These are phyloP conservation scores for Neurospora sp. DNA, from an alignment of 2,329 filamentous ascomycete species.

Conservation along the genomic window DNA sequence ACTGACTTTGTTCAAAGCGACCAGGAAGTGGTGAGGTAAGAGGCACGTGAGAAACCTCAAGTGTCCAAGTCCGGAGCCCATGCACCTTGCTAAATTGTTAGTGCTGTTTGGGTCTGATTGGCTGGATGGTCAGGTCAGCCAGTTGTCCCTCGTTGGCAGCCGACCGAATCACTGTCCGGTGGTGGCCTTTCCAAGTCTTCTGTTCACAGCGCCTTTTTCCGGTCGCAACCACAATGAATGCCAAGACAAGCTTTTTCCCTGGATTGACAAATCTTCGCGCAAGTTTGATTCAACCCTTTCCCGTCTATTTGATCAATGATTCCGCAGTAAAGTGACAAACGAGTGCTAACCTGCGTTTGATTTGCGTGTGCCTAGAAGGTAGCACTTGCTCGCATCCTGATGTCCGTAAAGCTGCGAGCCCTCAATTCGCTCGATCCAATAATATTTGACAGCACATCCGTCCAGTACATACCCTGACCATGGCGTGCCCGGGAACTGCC, in stretches of 20 bases:
- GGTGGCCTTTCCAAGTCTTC: background rate
- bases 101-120: background rate
- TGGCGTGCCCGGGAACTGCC: constrained; percentile 4
- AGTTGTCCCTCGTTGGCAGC: background rate
- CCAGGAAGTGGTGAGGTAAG: background rate
- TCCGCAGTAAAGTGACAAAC: background rate
- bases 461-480: background rate
- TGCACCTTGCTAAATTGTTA: background rate
- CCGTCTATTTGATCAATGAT: background rate
- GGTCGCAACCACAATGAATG: background rate
- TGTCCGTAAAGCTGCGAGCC: background rate
- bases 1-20: background rate
- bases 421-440: background rate
- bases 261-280: background rate
- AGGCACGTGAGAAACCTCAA: background rate
- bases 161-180: background rate
- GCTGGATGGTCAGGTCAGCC: background rate
- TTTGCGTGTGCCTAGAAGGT: background rate
- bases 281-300: background rate
- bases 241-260: background rate
- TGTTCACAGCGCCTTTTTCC: background rate
- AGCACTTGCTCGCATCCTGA: background rate
- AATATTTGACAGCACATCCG: background rate
- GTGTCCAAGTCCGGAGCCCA: background rate
- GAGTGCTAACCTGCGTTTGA: background rate